Conservation (phyloP, 2,329 filamentous ascomycete genomes). For the Alternaria longipes region DNA sequence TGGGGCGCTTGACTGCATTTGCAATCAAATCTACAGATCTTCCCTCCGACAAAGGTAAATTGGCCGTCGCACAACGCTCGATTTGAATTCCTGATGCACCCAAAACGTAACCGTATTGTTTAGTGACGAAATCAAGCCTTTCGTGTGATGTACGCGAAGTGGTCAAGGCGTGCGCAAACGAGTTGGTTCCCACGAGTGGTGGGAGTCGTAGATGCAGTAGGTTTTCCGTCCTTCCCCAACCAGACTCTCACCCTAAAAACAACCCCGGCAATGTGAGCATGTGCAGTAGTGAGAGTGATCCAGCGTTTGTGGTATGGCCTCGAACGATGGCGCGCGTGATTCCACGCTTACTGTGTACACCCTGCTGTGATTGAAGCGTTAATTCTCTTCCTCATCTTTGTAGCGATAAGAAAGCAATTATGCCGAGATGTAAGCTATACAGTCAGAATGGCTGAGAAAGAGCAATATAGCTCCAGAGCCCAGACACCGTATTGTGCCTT, state of each 20-base stretch:
- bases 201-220: background rate
- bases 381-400: conserved; percentile 5
- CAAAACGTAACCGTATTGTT: background rate
- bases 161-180: background rate
- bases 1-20: conserved; percentile 7
- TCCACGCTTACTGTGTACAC: conserved; percentile 1
- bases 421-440: background rate
- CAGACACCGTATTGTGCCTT: background rate
- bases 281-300: background rate
- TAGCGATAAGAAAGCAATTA: conserved; percentile 6
- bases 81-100: background rate
- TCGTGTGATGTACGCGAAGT: background rate
- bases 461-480: conserved; percentile 1
- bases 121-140: background rate
- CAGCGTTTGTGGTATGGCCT: background rate
- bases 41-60: background rate
- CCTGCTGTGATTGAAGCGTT: conserved; percentile 4
- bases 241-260: background rate
- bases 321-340: conserved; percentile 1
- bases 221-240: background rate
- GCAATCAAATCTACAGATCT: background rate
- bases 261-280: background rate
- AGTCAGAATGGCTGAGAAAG: background rate
- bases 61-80: conserved; percentile 1
- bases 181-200: background rate